Percentiles rank a stretch among this genome's conserved stretches.
phyloP scores from a whole-genome alignment of 305 asterid species.

The Ajuga reptans region DNA sequence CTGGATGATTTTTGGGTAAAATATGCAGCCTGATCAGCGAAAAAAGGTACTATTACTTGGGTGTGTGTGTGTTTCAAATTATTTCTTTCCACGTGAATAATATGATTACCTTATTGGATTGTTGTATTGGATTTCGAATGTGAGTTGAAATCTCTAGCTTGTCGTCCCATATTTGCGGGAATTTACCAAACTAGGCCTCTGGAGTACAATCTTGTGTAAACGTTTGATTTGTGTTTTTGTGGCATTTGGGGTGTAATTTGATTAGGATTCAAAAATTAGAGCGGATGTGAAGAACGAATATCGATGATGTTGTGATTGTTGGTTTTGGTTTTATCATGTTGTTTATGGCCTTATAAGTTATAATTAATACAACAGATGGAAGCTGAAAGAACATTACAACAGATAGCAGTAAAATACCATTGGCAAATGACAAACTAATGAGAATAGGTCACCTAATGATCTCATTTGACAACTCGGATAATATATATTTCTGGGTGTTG shows the following conservation, averaged over 20 bases:
- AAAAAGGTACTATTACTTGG: constrained; percentile 47
- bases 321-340: not conserved
- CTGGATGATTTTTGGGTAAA: constrained; percentile 53
- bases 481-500: too few species aligned
- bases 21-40: constrained; percentile 83
- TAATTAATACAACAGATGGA: too few species aligned
- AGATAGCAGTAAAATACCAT: too few species aligned
- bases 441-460: too few species aligned
- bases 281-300: constrained; percentile 6
- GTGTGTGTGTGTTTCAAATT: not conserved
- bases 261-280: constrained; percentile 14
- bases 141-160: constrained; percentile 19
- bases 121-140: constrained; percentile 8
- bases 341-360: too few species aligned
- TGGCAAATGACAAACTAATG: too few species aligned
- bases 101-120: constrained; percentile 10
- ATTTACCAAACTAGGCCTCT: constrained; percentile 1
- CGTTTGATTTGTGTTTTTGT: constrained; percentile 16
- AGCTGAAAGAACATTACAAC: too few species aligned
- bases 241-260: constrained; percentile 10
- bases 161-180: not conserved
- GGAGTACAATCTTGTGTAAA: constrained; percentile 9
- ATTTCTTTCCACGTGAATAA: not conserved
- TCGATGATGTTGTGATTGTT: not conserved
- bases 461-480: too few species aligned